Evolutionary conservation across 768 basidiomycete genomes (phyloP).

Genomic region (Paxillus involutus): DNA sequence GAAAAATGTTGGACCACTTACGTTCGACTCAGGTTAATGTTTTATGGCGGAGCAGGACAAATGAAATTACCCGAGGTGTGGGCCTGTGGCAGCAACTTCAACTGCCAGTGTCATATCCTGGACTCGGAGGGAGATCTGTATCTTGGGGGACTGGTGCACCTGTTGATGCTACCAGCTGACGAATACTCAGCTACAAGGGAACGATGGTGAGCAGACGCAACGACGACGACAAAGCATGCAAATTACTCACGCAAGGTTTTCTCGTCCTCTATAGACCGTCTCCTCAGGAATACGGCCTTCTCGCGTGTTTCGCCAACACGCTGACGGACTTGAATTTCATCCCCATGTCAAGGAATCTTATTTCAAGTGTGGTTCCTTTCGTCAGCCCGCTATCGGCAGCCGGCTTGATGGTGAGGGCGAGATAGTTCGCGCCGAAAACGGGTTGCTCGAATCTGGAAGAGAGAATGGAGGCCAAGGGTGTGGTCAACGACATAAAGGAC

Average conservation of each 20-base stretch:
- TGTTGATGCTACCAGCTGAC: slow-evolving; percentile 17
- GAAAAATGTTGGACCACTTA: too few species aligned
- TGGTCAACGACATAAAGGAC: slow-evolving; percentile 42
- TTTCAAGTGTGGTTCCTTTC: slow-evolving; percentile 61
- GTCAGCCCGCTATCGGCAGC: slow-evolving; percentile 64
- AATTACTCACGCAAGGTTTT: slow-evolving; percentile 29
- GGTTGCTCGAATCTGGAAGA: slow-evolving; percentile 78
- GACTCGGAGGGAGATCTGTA: slow-evolving; percentile 26
- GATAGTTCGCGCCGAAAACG: slow-evolving; percentile 65
- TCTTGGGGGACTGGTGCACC: slow-evolving; percentile 12
- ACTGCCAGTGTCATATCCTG: slow-evolving; percentile 20
- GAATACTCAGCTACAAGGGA: slow-evolving; percentile 28
- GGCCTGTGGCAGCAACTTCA: too few species aligned
- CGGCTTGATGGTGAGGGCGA: slow-evolving; percentile 66
- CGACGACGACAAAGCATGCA: not conserved
- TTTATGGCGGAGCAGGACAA: too few species aligned
- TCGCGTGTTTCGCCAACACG: slow-evolving; percentile 73
- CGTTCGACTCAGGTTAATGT: too few species aligned
- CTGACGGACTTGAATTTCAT: slow-evolving; percentile 70
- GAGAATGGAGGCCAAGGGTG: slow-evolving; percentile 65
- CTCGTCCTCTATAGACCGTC: slow-evolving; percentile 42
- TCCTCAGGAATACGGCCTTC: slow-evolving; percentile 70
- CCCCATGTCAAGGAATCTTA: slow-evolving; percentile 64
- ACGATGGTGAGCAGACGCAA: not conserved
- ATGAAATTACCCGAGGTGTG: too few species aligned